These are phyloP conservation scores for Selaginella moellendorffii DNA, from an alignment of 75 land plant genomes.

Conservation along the genomic window DNA sequence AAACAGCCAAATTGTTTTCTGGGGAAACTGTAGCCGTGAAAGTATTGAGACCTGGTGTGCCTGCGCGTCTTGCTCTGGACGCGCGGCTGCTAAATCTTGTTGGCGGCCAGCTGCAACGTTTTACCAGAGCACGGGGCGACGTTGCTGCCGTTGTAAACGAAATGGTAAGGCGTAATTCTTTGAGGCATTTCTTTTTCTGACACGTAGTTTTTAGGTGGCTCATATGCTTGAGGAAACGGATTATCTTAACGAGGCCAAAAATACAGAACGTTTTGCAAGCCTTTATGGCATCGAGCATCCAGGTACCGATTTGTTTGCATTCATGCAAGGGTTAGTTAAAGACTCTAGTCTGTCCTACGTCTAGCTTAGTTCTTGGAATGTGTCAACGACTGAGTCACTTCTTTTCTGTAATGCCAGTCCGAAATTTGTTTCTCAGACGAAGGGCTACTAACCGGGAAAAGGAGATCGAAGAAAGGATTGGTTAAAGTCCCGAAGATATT, in stretches of 20 bases:
- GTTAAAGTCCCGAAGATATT: slow-evolving; percentile 85
- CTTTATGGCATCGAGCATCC: slow-evolving; percentile 38
- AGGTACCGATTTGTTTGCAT: neutral
- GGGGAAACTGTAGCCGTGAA: slow-evolving; percentile 94
- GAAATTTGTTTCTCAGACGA: too few species aligned
- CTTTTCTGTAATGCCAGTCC: too few species aligned
- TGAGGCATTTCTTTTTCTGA: too few species aligned
- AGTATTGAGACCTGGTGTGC: slow-evolving; percentile 84
- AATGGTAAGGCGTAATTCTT: too few species aligned
- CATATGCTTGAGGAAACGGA: slow-evolving; percentile 98
- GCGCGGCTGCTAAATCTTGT: slow-evolving; percentile 69
- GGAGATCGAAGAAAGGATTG: neutral
- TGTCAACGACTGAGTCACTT: too few species aligned
- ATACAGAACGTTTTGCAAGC: slow-evolving; percentile 86
- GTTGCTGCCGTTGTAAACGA: slow-evolving; percentile 87
- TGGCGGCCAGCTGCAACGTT: slow-evolving; percentile 87
- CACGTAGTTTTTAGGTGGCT: too few species aligned
- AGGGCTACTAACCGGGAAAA: too few species aligned
- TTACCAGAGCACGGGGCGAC: slow-evolving; percentile 76
- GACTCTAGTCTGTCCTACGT: too few species aligned
- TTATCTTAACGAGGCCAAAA: slow-evolving; percentile 71
- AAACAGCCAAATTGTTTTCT: slow-evolving; percentile 67
- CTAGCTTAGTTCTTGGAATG: too few species aligned
- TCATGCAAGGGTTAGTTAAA: neutral
- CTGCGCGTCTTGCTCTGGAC: slow-evolving; percentile 57